These are phyloP conservation scores for Berkeleyomyces rouxiae DNA, from an alignment of 2,329 filamentous ascomycete genomes.

Conservation along the genomic window DNA sequence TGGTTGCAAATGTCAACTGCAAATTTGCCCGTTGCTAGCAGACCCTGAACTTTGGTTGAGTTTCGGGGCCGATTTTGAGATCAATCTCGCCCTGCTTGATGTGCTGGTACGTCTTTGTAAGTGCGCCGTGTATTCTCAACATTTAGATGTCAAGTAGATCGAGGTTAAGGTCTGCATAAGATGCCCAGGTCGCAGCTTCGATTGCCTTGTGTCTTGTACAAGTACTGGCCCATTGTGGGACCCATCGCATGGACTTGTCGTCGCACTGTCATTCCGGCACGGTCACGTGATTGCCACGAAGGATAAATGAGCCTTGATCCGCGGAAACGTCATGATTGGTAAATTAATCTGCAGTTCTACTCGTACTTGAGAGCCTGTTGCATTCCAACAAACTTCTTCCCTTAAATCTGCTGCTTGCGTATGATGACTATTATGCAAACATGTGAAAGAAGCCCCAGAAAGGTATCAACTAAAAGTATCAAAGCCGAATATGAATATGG, in stretches of 20 bases:
- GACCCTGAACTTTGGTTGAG: not conserved
- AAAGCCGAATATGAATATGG: no score
- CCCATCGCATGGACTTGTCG: not conserved
- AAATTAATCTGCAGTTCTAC: no score
- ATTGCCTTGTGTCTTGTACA: not conserved
- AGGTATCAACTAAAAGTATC: no score
- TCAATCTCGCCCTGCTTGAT: not conserved
- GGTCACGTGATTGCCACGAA: not conserved
- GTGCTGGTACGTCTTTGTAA: not conserved
- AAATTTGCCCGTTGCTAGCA: not conserved
- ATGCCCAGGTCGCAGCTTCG: not conserved
- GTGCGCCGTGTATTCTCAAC: not conserved
- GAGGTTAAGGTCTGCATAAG: not conserved
- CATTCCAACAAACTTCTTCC: no score
- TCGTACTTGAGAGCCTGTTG: no score
- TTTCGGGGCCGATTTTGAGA: not conserved
- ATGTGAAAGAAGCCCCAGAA: no score
- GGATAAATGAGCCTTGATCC: not conserved
- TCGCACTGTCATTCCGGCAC: not conserved
- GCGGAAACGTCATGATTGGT: not conserved
- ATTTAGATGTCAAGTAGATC: not conserved
- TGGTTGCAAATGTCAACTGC: not conserved
- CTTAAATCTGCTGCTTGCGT: no score
- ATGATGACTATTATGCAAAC: no score
- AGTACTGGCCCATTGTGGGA: not conserved